Conservation (phyloP, 768 basidiomycete species). For the Dictyophora rubrovolvata region DNA sequence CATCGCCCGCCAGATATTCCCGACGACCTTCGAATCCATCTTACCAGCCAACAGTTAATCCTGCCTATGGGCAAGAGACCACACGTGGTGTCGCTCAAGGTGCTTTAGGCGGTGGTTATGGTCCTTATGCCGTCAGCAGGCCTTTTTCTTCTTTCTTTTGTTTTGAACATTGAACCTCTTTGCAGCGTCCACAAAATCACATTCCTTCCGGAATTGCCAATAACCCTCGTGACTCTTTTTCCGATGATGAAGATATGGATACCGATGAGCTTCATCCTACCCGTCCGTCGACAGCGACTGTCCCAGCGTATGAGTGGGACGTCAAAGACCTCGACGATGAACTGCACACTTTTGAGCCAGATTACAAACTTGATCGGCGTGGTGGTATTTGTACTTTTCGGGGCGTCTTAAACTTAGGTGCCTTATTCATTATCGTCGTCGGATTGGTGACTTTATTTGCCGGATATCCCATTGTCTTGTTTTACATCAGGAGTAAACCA, state of each 20-base stretch:
- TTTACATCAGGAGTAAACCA: constrained; percentile 18
- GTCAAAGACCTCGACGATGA: constrained; percentile 63
- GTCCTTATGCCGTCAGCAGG: constrained; percentile 74
- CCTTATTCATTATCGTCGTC: constrained; percentile 55
- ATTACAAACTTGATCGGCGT: constrained; percentile 43
- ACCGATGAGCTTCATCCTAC: constrained; percentile 25
- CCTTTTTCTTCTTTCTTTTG: not conserved
- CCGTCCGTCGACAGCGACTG: constrained; percentile 40
- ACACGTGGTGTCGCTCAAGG: constrained; percentile 75
- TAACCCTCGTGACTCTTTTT: constrained; percentile 43
- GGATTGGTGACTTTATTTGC: constrained; percentile 74
- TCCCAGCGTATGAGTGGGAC: constrained; percentile 71
- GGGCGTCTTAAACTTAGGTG: constrained; percentile 74
- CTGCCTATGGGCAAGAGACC: constrained; percentile 35
- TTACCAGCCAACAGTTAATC: not conserved
- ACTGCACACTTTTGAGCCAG: constrained; percentile 81
- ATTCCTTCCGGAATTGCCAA: constrained; percentile 22
- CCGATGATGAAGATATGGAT: constrained; percentile 24
- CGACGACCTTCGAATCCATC: not conserved
- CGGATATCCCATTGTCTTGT: constrained; percentile 70
- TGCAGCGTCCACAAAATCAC: not conserved
- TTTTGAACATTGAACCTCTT: not conserved
- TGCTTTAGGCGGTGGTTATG: constrained; percentile 69
- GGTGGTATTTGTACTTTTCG: constrained; percentile 59
- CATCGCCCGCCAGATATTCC: not conserved